Conservation (phyloP, 768 basidiomycete genomes). For the Rhodocollybia butyracea region DNA sequence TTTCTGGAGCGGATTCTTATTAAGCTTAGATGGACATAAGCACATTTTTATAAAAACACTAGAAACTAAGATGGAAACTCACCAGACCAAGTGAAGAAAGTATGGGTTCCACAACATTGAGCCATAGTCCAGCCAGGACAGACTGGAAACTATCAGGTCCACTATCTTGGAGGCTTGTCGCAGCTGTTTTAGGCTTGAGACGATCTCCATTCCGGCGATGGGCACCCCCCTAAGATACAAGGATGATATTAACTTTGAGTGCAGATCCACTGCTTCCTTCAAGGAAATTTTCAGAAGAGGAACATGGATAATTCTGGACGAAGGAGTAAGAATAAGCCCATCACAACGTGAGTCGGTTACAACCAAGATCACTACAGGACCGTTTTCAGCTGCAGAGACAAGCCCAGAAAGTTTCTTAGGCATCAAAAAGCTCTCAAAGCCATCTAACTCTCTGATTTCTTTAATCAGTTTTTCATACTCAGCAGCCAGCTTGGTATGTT, state of each 20-base stretch:
- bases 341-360: slow-evolving; percentile 16
- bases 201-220: too few relatives aligned
- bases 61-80: slow-evolving; percentile 17
- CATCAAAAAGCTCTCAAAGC: neutral
- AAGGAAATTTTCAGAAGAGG: neutral
- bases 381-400: neutral
- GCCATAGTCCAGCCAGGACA: slow-evolving; percentile 18
- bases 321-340: slow-evolving; percentile 10
- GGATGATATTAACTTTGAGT: too few relatives aligned
- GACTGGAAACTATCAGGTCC: neutral
- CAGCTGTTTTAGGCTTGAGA: neutral
- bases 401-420: neutral
- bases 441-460: neutral
- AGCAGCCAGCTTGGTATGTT: neutral
- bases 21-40: neutral
- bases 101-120: slow-evolving; percentile 23
- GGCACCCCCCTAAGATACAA: too few relatives aligned
- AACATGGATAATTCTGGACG: neutral
- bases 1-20: neutral
- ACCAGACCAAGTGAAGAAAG: slow-evolving; percentile 34
- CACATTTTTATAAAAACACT: neutral
- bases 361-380: slow-evolving; percentile 19
- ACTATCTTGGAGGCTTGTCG: neutral
- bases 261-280: neutral
- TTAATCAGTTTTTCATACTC: neutral